Evolutionary conservation across 2,329 filamentous ascomycete species (phyloP), one percentile per base, ranked within the genome.

Genomic region (Fusarium sp.): DNA sequence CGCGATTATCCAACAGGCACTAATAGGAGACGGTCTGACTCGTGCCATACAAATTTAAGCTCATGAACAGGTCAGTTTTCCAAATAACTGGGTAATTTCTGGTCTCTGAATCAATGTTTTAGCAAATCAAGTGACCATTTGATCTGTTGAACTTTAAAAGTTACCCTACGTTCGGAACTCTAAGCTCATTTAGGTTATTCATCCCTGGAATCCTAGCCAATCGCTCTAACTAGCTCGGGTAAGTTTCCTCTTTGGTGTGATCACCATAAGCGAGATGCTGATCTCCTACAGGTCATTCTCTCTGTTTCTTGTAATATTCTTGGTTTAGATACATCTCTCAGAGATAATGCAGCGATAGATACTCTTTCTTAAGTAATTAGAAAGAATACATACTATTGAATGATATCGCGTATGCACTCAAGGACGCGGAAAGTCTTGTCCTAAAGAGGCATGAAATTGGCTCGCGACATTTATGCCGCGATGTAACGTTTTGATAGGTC

Each of bases 401-500:
- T n/a, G n/a, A n/a, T n/a, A n/a, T n/a, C n/a, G n/a, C n/a, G n/a
- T n/a, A n/a, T n/a, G n/a, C n/a, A n/a, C n/a, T n/a, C n/a, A n/a
- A n/a, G n/a, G n/a, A n/a, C n/a, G n/a, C n/a, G n/a, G n/a, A n/a
- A n/a, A n/a, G n/a, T n/a, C n/a, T n/a, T n/a, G n/a, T n/a, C n/a
- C n/a, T n/a, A n/a, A n/a, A n/a, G n/a, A 31, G 42, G 54, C 31
- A 50, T 31, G 24, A 53, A 39, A 39, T 31, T 31, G 12, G 26
- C 13, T n/a, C 9, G 21, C 26, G 31, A 33, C 16, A 35, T 8
- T 8, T 18, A 35, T 3, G 13, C 12, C n/a, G 26, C 8, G 37
- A 57, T 63, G 60, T 63, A 47, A 63, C 60, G 28, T 35, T 63
- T 11, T 31, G 48, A 56, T 63, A 28, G 42, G 49, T 63, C 60